A percentile compares a stretch with the other conserved stretches of the same genome.
These are phyloP conservation scores for Cryptococcus depauperatus DNA, from an alignment of 1,284 basidiomycete genomes.

Conservation along the genomic window DNA sequence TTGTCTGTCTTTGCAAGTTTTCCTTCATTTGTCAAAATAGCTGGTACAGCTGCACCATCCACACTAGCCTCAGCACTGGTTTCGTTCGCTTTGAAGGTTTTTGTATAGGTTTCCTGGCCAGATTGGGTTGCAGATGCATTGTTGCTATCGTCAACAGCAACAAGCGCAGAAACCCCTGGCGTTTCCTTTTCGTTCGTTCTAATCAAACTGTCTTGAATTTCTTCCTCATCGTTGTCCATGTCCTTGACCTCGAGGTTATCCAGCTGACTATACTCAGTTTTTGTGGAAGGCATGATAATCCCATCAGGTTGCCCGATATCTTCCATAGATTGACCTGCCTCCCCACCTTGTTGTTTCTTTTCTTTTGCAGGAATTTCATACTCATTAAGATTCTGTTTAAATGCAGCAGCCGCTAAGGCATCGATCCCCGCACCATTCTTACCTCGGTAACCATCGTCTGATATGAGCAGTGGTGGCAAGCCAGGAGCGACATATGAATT, in stretches of 20 bases:
- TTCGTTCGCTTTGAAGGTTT: no score
- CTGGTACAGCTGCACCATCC: no score
- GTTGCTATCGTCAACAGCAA: background rate
- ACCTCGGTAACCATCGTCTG: no score
- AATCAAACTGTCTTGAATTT: no score
- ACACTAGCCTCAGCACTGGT: no score
- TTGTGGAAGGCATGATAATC: constrained; percentile 10
- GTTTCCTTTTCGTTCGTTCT: constrained; percentile 6
- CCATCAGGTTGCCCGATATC: constrained; percentile 23
- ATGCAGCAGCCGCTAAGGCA: constrained; percentile 15
- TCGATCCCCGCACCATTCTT: constrained; percentile 18
- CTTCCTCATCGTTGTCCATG: background rate
- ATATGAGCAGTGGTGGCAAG: constrained; percentile 20
- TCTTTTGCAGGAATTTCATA: constrained; percentile 12
- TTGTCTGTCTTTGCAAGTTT: constrained; percentile 3
- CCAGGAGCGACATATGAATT: constrained; percentile 24
- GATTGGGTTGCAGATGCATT: background rate
- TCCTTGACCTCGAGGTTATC: background rate
- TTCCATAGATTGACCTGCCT: constrained; percentile 21
- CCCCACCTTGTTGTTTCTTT: constrained; percentile 24
- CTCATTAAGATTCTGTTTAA: constrained; percentile 19
- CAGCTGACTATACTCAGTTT: background rate
- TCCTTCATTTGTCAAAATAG: no score
- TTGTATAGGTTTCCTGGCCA: no score
- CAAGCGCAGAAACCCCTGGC: background rate